A percentile compares a stretch with the other conserved stretches of the same genome.
These are phyloP conservation scores for Cercospora nicotianae DNA, from an alignment of 2,329 filamentous ascomycete species.

Conservation along the genomic window DNA sequence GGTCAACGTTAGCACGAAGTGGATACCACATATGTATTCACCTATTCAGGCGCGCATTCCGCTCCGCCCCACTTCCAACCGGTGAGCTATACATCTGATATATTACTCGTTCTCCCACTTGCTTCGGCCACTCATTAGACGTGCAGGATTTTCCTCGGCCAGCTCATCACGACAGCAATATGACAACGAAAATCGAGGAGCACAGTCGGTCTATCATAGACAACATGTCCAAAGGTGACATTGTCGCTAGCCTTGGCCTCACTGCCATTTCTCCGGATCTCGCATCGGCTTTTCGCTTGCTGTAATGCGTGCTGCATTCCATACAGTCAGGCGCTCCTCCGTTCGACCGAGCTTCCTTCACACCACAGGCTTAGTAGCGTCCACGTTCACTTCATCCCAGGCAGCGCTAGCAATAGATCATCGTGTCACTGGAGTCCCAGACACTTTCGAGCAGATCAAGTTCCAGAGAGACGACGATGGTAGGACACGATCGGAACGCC, in stretches of 20 bases:
- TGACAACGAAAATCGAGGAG: background rate
- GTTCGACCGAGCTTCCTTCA: background rate
- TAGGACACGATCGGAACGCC: background rate
- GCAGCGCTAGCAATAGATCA: background rate
- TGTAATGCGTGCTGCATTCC: background rate
- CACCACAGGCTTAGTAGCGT: background rate
- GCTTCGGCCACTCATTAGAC: background rate
- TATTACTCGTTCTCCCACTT: background rate
- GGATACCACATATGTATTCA: no score
- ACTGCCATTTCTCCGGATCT: background rate
- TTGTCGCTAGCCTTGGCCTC: background rate
- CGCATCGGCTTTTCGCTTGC: background rate
- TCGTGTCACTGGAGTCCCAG: background rate
- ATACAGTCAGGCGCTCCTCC: background rate
- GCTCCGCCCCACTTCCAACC: background rate
- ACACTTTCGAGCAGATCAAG: background rate
- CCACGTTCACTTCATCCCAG: background rate
- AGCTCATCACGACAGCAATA: background rate
- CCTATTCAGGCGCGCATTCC: background rate
- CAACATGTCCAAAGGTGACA: background rate
- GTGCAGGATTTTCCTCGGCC: background rate
- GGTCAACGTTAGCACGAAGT: no score
- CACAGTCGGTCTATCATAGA: background rate
- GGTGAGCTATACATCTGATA: background rate
- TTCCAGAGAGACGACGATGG: background rate